These are phyloP conservation scores for Psidium friedrichsthalianum DNA, from an alignment of 345 rosid genomes.

Conservation along the genomic window DNA sequence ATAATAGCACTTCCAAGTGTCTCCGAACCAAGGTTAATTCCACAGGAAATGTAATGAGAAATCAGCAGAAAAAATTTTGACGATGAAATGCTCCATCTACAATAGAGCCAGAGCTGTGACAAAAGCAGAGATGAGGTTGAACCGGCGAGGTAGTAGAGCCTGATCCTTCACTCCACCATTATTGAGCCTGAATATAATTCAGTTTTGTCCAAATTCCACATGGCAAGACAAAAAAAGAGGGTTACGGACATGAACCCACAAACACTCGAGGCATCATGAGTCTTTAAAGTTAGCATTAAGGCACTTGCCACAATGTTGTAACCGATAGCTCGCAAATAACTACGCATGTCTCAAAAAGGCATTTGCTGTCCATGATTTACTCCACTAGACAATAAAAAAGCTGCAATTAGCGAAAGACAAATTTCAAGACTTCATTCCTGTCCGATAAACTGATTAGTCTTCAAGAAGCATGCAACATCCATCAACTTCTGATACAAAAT, in stretches of 20 bases:
- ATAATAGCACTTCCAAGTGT: neutral
- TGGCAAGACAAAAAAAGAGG: neutral
- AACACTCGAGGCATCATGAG: neutral
- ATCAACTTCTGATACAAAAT: neutral
- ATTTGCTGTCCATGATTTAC: neutral
- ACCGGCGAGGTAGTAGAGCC: neutral
- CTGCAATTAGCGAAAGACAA: neutral
- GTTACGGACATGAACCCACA: neutral
- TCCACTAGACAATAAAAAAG: neutral
- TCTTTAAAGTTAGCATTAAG: neutral
- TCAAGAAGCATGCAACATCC: neutral
- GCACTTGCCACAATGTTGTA: neutral
- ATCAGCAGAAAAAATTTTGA: neutral
- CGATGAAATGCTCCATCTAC: neutral
- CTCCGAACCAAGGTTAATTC: neutral
- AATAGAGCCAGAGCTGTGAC: neutral
- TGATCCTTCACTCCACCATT: neutral
- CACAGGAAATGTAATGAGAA: neutral
- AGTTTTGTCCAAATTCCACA: neutral
- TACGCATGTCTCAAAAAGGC: neutral
- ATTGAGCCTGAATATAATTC: neutral
- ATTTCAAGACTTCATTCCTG: neutral
- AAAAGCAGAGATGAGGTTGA: neutral
- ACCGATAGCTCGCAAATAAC: neutral
- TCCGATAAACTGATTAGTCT: neutral